A percentile compares a stretch with the other conserved stretches of the same genome.
Evolutionary conservation across 2,329 filamentous ascomycete genomes (phyloP).

Genomic region (Monilinia aucupariae): DNA sequence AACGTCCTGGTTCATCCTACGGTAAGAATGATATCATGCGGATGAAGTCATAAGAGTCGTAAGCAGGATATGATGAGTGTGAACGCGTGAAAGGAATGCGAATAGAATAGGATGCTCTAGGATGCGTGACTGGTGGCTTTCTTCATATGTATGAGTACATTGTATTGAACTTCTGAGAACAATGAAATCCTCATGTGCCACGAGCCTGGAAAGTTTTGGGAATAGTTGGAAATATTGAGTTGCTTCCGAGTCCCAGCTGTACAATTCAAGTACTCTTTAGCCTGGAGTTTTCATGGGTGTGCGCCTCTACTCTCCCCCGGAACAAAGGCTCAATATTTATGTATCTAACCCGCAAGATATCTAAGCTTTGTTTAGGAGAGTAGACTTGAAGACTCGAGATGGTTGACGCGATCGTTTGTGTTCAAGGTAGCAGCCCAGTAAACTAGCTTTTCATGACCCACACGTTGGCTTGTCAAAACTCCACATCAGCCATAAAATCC

Average conservation of each 20-base stretch:
- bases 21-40: slow-evolving; percentile 8
- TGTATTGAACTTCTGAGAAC: neutral
- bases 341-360: too few relatives aligned
- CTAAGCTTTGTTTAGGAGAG: too few relatives aligned
- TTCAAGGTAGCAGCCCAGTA: slow-evolving; percentile 9
- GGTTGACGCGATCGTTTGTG: neutral
- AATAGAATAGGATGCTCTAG: neutral
- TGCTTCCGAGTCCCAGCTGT: neutral
- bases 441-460: neutral
- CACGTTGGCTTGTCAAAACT: neutral
- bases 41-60: neutral
- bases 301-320: too few relatives aligned
- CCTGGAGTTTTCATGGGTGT: neutral
- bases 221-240: neutral
- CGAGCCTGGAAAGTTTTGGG: neutral
- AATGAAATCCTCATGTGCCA: neutral
- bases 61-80: neutral
- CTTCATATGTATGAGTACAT: neutral
- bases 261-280: neutral
- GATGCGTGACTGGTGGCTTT: neutral
- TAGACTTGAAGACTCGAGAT: neutral
- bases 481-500: neutral
- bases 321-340: too few relatives aligned
- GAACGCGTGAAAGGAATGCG: neutral
- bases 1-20: neutral